phyloP scores from a whole-genome alignment of 768 basidiomycete species.

The Favolaschia claudopus region DNA sequence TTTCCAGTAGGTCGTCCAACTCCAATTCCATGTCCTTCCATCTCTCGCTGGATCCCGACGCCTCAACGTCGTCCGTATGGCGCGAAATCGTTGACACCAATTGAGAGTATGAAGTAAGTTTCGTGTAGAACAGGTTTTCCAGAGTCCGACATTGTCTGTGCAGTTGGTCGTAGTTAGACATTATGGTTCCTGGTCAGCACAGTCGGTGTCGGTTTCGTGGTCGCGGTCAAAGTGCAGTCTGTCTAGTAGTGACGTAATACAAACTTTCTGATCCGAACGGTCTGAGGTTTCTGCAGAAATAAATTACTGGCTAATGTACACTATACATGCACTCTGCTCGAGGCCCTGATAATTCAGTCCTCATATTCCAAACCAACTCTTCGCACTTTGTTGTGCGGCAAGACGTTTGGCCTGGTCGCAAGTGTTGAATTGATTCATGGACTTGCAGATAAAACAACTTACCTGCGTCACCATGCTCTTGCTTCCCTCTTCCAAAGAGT shows the following conservation, averaged over 20 bases:
- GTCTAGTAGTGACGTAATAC: not conserved
- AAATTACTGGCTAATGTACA: not conserved
- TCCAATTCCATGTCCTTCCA: constrained; percentile 88
- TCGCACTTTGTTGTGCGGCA: constrained; percentile 68
- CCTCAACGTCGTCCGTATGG: constrained; percentile 68
- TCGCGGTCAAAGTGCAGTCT: not conserved
- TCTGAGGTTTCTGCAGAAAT: too few relatives aligned
- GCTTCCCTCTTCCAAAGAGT: constrained; percentile 71
- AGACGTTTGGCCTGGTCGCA: constrained; percentile 62
- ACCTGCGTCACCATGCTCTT: constrained; percentile 73
- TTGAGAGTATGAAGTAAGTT: constrained; percentile 90
- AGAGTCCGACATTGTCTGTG: constrained; percentile 93
- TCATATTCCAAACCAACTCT: constrained; percentile 71
- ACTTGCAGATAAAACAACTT: constrained; percentile 3
- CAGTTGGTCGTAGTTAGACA: constrained; percentile 87
- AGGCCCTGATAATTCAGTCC: not conserved
- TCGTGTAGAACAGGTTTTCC: constrained; percentile 90
- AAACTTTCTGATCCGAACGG: too few relatives aligned
- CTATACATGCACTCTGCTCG: not conserved
- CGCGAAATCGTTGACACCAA: constrained; percentile 73
- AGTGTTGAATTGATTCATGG: not conserved
- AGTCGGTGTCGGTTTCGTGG: too few relatives aligned
- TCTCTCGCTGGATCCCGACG: constrained; percentile 71
- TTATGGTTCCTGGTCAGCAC: constrained; percentile 40
- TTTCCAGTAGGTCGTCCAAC: constrained; percentile 84